Base-by-base conservation (phyloP, 78 protist genomes). In the Guillardia theta region DNA sequence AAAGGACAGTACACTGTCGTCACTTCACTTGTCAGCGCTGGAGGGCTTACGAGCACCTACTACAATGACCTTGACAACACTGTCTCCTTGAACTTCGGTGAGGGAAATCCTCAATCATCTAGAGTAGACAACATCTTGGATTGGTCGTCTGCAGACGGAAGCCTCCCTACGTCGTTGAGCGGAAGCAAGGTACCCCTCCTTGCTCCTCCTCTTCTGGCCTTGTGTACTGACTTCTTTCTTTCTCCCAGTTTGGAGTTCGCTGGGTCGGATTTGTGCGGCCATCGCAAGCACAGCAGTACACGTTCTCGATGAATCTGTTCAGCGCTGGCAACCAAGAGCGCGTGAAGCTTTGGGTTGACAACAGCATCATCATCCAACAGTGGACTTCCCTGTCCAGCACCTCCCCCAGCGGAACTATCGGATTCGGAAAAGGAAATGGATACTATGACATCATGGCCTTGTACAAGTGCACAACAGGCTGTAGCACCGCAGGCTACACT, bases 181-280 rank as follows among this genome's bases (percentile, higher is more conserved):
- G n/a, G n/a, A n/a, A n/a, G n/a, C n/a, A n/a, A n/a, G n/a, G n/a
- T n/a, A n/a, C n/a, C n/a, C n/a, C n/a, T n/a, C n/a, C n/a, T n/a
- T n/a, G n/a, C n/a, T n/a, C n/a, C n/a, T n/a, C n/a, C n/a, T n/a
- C n/a, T n/a, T n/a, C n/a, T n/a, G n/a, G n/a, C n/a, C n/a, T n/a
- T n/a, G n/a, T n/a, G n/a, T n/a, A n/a, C n/a, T n/a, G n/a, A n/a
- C n/a, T n/a, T 37, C 87, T 70, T 27, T 0, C 41, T 12, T 37
- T 18, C 87, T 37, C 45, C 2, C 5, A 9, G 45, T 80, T 80
- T 53, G 90, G 58, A 19, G 90, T 80, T 19, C 90, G 90, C 43
- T 80, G 90, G 90, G 36, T 44, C 37, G 90, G 90, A n/a, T 80
- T 80, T 30, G 90, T 80, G 90, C 90, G 90, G 24, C 90, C 90